These are phyloP conservation scores for Phytophthora sansomeana DNA, from an alignment of 352 stramenopile genomes.

Conservation along the genomic window DNA sequence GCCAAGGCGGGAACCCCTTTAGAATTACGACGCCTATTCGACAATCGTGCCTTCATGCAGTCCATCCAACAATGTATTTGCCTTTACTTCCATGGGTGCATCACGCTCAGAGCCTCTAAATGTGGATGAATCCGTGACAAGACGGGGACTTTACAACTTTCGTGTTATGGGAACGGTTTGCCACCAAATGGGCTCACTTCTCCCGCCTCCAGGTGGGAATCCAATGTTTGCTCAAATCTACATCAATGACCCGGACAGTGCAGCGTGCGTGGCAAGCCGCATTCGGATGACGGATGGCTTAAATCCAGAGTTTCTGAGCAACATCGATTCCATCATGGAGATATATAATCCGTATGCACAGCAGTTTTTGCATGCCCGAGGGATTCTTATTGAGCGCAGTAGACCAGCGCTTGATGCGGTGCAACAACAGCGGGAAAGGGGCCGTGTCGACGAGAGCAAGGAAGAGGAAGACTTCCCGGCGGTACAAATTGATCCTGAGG, in stretches of 20 bases:
- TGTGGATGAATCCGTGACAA: constrained; percentile 5
- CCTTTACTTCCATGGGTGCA: constrained; percentile 21
- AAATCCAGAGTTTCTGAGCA: background rate
- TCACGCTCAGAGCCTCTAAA: background rate
- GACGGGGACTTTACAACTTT: constrained; percentile 5
- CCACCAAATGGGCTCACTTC: background rate
- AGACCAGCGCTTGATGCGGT: background rate
- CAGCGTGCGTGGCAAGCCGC: background rate
- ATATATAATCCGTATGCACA: constrained; percentile 7
- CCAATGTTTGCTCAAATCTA: constrained; percentile 22
- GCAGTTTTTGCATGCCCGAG: background rate
- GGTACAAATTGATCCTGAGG: too few species aligned
- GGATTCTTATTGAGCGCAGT: background rate
- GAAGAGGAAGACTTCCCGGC: too few species aligned
- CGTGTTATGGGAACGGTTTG: constrained; percentile 1
- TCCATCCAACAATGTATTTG: constrained; percentile 23
- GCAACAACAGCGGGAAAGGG: background rate
- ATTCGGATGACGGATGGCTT: constrained; percentile 2
- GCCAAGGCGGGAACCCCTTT: too few species aligned
- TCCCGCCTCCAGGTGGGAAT: background rate
- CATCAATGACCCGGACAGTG: constrained; percentile 13
- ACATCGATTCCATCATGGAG: constrained; percentile 7
- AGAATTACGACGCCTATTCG: too few species aligned
- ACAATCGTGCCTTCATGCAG: too few species aligned
- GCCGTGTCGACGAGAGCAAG: too few species aligned